A percentile compares a stretch with the other conserved stretches of the same genome.
phyloP scores from a whole-genome alignment of 768 basidiomycete species.

The Lactifluus echinatus region DNA sequence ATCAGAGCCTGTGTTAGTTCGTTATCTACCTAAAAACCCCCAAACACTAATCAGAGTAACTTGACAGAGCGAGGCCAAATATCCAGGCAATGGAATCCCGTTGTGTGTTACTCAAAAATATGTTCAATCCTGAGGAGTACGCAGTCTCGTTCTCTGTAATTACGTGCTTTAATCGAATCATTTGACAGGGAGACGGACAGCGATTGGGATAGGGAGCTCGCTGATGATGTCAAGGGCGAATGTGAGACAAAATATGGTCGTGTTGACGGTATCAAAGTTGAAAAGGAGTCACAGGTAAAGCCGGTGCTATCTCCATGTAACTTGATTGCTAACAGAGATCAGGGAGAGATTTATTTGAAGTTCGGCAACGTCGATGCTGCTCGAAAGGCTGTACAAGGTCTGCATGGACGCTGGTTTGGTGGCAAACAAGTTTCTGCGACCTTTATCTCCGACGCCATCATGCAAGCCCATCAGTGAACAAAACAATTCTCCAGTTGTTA shows the following conservation, averaged over 20 bases:
- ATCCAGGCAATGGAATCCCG: conserved; percentile 85
- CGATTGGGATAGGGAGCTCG: conserved; percentile 95
- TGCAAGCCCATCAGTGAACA: conserved; percentile 78
- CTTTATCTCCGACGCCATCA: conserved; percentile 90
- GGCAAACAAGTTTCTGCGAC: conserved; percentile 80
- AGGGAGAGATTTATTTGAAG: conserved; percentile 98
- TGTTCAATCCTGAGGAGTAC: conserved; percentile 97
- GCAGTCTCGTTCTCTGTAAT: conserved; percentile 24
- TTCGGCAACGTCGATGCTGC: conserved; percentile 75
- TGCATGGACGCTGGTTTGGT: conserved; percentile 97
- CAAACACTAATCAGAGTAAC: conserved; percentile 14
- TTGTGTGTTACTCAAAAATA: conserved; percentile 84
- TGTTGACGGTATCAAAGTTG: conserved; percentile 84
- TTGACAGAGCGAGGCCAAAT: conserved; percentile 56
- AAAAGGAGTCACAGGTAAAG: conserved; percentile 85
- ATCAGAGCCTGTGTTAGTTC: conserved; percentile 53
- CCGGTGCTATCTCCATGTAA: background rate
- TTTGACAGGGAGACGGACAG: conserved; percentile 77
- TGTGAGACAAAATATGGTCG: conserved; percentile 85
- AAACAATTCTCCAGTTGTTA: conserved; percentile 6
- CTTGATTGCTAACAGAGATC: background rate
- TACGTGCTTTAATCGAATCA: background rate
- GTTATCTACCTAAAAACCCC: background rate
- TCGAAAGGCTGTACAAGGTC: conserved; percentile 75
- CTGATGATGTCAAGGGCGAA: conserved; percentile 93